Conservation (phyloP, 805 yeast genomes). For the Lipomyces sp. region DNA sequence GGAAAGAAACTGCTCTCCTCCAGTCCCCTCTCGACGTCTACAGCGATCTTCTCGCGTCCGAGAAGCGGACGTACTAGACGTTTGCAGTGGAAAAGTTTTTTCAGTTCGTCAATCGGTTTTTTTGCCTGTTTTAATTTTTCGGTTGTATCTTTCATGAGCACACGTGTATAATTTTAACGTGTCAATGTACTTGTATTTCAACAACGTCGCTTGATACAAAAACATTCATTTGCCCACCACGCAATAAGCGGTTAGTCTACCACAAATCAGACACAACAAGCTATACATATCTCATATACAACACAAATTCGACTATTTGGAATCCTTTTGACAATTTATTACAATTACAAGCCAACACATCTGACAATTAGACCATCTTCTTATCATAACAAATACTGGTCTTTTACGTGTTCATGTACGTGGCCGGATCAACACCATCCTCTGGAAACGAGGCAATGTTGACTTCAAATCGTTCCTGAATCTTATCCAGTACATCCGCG, state of each 20-base stretch:
- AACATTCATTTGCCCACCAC: neutral
- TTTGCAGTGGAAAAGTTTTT: neutral
- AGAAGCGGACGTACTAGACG: constrained; percentile 37
- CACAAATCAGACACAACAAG: neutral
- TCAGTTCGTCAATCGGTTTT: neutral
- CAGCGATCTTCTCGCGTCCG: constrained; percentile 45
- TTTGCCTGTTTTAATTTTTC: neutral
- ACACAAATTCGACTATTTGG: too few relatives aligned
- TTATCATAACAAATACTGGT: neutral
- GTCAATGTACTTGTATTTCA: neutral
- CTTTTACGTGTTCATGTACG: constrained; percentile 87
- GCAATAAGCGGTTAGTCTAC: neutral
- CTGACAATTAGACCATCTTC: neutral
- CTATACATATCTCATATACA: too few relatives aligned
- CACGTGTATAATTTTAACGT: neutral
- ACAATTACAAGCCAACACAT: neutral
- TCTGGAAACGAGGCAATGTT: constrained; percentile 94
- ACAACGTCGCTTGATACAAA: constrained; percentile 1
- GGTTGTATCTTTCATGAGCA: neutral
- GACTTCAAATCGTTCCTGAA: constrained; percentile 97
- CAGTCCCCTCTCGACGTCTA: constrained; percentile 94
- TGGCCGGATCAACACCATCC: constrained; percentile 96
- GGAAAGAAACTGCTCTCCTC: constrained; percentile 83
- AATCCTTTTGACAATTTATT: neutral
- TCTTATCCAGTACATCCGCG: constrained; percentile 85